Evolutionary conservation across 192 early-diverging fungal species (phyloP), one percentile per base, ranked within the genome.

Genomic region (Obelidium mucronatum): DNA sequence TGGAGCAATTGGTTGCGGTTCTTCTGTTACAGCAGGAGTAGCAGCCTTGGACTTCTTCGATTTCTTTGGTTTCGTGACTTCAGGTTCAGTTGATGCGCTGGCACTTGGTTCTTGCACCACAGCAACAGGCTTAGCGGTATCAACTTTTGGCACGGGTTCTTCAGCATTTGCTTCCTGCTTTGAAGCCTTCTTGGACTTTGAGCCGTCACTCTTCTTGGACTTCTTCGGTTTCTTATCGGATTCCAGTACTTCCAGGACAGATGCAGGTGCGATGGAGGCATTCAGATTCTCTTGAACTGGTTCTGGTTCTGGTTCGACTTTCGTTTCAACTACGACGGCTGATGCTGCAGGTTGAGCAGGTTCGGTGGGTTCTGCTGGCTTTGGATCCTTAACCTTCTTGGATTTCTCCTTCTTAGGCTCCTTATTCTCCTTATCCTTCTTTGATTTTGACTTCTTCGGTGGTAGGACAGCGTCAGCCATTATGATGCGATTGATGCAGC

Each of bases 221-320:
- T 58, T 58, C 55, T 58, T 58, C 55, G 11, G 11, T 58, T 58
- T 58, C 55, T 58, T 58, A 24, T 58, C 55, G 55, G 24, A 5
- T 58, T 58, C 24, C 24, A 26, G 24, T 58, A 24, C 55, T 5
- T 8, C 55, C 0, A 26, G 8, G 55, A 30, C n/a, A 58, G 55
- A 19, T 11, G 26, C 55, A 58, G 30, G 55, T 5, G 26, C 55
- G 22, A 51, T 8, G 48, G 22, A 22, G 22, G 48, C 11, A 22
- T 13, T 51, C 48, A 51, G 11, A 22, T 8, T 5, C 13, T 6
- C 56, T 6, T 24, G 8, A 13, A 59, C 56, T 30, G 56, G 19
- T 6, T 59, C 56, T 24, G 56, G 26, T 26, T 24, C 26, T 5
- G 56, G 56, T 24, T 8, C 5, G 13, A 59, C 56, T 13, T 22